Evolutionary conservation across 2,329 filamentous ascomycete species (phyloP), one percentile per base, ranked within the genome.

Genomic region (Ophiosphaerella herpotricha): DNA sequence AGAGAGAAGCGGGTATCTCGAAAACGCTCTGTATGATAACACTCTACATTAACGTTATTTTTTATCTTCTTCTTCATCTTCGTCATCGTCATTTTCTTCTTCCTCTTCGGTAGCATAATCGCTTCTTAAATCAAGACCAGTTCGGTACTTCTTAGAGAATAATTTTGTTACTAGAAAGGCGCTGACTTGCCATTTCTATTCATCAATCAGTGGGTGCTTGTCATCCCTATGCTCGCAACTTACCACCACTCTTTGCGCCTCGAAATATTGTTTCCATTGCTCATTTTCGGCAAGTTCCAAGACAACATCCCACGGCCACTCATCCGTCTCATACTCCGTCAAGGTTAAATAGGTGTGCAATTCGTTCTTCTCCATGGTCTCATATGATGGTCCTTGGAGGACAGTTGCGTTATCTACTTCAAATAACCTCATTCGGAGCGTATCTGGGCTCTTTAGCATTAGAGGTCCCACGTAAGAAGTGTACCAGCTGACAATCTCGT

Each of bases 281-380:
- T 41, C 16, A 13, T 52, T 43, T 9, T 59, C 47, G 1, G 51
- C 54, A 43, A 61, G 47, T 7, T 53, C 51, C 39, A 61, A 32
- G n/a, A 61, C 47, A 29, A 46, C 48, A 23, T 57, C 58, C 58
- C 58, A 61, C 9, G 56, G 58, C 56, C 54, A 59, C 29, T 61
- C 46, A 24, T 59, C 56, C 3, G 51, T 52, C 31, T 48, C 56
- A 18, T 59, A 37, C 40, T 61, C 58, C 7, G 54, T 51, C 4
- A 55, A 29, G 2, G 51, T 55, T 23, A 61, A 53, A 26, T 48
- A 57, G 4, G 39, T 50, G 29, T 57, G 48, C 40, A 59, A 29
- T 2, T 42, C 5, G 6, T 52, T 32, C 31, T 45, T 54, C 3
- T 57, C 52, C 32, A 50, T 47, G 13, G 46, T 44, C 32, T 18